Evolutionary conservation across 352 stramenopile species (phyloP), one percentile per base, ranked within the genome.

Genomic region (Phytopythium vexans): DNA sequence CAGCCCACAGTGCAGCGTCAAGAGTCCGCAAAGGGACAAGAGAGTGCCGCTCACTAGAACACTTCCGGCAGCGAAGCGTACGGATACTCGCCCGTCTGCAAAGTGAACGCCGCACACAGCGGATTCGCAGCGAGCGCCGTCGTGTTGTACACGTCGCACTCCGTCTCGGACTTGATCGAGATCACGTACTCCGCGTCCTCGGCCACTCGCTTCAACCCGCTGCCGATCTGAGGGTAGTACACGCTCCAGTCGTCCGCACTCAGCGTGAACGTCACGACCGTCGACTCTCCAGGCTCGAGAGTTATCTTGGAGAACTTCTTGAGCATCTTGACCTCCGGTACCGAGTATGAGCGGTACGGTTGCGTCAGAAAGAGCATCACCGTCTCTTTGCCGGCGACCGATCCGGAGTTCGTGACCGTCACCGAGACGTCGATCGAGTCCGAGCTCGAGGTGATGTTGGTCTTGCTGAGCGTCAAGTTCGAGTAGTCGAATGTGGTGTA

Each of bases 321-420:
- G n/a, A 95, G 74, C 52, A 82, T 68, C 68, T 93, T 94, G 46
- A 88, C 72, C 46, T 92, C 82, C 1, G 83, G 80, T 7, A 89
- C 66, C 1, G 84, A 72, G 32, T 81, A 76, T 8, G 58, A 48
- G 32, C 77, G 79, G 48, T 74, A 77, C 42, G 77, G 71, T 54
- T 86, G 78, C 14, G 70, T 79, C 40, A 94, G 68, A 43, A 95
- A 88, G n/a, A 94, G 56, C n/a, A n/a, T 31, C 35, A 39, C 37
- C 36, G 49, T 54, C 16, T 54, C 38, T 51, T 92, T 86, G 5
- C 82, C 82, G 12, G 58, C 63, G 4, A 61, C 34, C 3, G 49
- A 49, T 4, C 84, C 86, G 0, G 67, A 77, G 67, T 94, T 95
- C 16, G 52, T 82, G 27, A 94, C 82, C 8, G 68, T 78, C 41